Conservation (phyloP, 805 yeast species). For the Metschnikowia sp. region DNA sequence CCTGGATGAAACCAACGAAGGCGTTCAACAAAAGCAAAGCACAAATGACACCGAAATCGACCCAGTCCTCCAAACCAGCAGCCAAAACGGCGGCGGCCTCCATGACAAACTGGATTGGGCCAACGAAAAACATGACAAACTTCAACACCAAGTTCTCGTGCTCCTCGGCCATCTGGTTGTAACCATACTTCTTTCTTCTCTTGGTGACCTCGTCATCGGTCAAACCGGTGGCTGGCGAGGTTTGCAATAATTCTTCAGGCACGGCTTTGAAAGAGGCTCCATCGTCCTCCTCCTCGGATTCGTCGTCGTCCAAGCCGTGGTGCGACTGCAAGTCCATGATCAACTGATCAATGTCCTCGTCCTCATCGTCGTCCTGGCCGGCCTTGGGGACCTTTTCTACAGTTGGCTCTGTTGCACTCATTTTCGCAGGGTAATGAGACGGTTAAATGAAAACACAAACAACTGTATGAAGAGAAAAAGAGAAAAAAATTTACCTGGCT, state of each 20-base stretch:
- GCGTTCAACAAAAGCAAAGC: conserved; percentile 86
- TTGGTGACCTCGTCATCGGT: conserved; percentile 70
- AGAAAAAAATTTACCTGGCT: neutral
- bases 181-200: conserved; percentile 89
- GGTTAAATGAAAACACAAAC: neutral
- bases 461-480: neutral
- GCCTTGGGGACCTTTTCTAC: conserved; percentile 50
- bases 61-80: conserved; percentile 97
- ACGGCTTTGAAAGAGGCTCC: conserved; percentile 56
- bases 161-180: conserved; percentile 89
- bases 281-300: conserved; percentile 30
- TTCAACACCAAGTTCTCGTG: conserved; percentile 73
- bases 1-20: conserved; percentile 93
- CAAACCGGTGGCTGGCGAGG: conserved; percentile 78
- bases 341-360: conserved; percentile 58
- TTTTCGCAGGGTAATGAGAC: conserved; percentile 11
- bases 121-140: conserved; percentile 84
- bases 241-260: conserved; percentile 81
- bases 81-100: conserved; percentile 95
- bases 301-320: conserved; percentile 37
- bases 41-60: conserved; percentile 96
- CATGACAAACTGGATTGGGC: conserved; percentile 97
- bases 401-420: conserved; percentile 50
- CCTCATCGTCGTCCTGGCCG: conserved; percentile 46
- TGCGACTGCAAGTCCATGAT: conserved; percentile 76